These are phyloP conservation scores for Perkinsus marinus DNA, from an alignment of 169 alveolate species.

Conservation along the genomic window DNA sequence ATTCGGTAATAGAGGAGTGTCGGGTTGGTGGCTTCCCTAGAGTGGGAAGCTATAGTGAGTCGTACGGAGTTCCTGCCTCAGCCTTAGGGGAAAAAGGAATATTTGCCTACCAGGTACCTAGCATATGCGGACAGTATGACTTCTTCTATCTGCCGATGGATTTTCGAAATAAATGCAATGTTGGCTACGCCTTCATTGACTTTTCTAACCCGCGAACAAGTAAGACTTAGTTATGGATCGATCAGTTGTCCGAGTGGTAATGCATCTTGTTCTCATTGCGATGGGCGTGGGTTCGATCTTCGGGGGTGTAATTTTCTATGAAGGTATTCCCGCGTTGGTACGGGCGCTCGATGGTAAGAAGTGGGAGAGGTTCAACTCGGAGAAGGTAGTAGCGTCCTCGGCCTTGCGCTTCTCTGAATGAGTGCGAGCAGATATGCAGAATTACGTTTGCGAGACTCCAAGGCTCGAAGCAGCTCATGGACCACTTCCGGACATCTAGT, in stretches of 20 bases:
- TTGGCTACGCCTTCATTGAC: slow-evolving; percentile 49
- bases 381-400: slow-evolving; percentile 9
- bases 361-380: slow-evolving; percentile 44
- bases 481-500: slow-evolving; percentile 24
- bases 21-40: too few relatives aligned
- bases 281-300: neutral
- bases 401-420: too few relatives aligned
- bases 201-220: slow-evolving; percentile 11
- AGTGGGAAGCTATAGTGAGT: too few relatives aligned
- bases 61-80: too few relatives aligned
- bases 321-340: slow-evolving; percentile 27
- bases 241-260: neutral
- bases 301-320: neutral
- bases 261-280: neutral
- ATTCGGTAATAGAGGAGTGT: neutral
- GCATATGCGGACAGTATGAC: slow-evolving; percentile 34
- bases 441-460: slow-evolving; percentile 30
- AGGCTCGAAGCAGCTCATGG: slow-evolving; percentile 15
- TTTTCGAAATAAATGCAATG: slow-evolving; percentile 43
- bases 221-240: neutral
- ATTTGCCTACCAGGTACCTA: neutral
- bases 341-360: slow-evolving; percentile 26
- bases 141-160: slow-evolving; percentile 48
- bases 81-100: too few relatives aligned
- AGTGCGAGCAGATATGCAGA: slow-evolving; percentile 20